Evolutionary conservation across 306 rosid species (phyloP).

Genomic region (Bauhinia variegata): DNA sequence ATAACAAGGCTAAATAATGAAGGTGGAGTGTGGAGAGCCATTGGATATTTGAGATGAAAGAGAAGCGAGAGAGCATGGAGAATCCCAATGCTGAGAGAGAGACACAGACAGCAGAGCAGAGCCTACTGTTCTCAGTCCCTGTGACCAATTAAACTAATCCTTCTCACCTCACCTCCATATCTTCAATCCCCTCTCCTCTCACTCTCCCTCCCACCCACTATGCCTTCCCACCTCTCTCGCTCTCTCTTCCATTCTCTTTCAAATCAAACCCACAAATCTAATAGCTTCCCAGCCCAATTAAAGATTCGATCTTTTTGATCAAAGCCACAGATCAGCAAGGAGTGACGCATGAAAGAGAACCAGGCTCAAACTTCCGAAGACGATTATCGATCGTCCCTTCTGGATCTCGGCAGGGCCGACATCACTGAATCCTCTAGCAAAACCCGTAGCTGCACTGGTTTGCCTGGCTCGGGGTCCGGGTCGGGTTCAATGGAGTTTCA

Average conservation of each 20-base stretch:
- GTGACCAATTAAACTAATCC: slow-evolving; percentile 53
- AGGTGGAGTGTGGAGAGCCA: slow-evolving; percentile 57
- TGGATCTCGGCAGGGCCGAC: slow-evolving; percentile 59
- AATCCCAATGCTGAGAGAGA: slow-evolving; percentile 64
- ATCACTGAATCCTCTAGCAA: slow-evolving; percentile 55
- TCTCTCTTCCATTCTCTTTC: slow-evolving; percentile 22
- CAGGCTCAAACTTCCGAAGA: slow-evolving; percentile 62
- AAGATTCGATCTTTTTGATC: slow-evolving; percentile 35
- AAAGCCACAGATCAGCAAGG: slow-evolving; percentile 42
- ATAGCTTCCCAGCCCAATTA: slow-evolving; percentile 20
- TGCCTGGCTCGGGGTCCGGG: slow-evolving; percentile 40
- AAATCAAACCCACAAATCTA: slow-evolving; percentile 32
- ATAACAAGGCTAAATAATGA: slow-evolving; percentile 49
- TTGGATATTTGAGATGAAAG: slow-evolving; percentile 57
- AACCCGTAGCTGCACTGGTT: slow-evolving; percentile 49
- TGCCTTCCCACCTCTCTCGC: slow-evolving; percentile 1
- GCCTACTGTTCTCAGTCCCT: slow-evolving; percentile 56
- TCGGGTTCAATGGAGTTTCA: slow-evolving; percentile 39
- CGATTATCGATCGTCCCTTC: slow-evolving; percentile 65
- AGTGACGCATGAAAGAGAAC: slow-evolving; percentile 51
- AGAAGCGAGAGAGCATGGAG: slow-evolving; percentile 56
- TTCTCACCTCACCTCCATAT: slow-evolving; percentile 25
- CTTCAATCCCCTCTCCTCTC: slow-evolving; percentile 8
- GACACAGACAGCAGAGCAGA: slow-evolving; percentile 69
- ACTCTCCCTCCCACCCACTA: slow-evolving; percentile 9